phyloP scores from a whole-genome alignment of 371 early-diverging fungal genomes.

The Apophysomyces sp. region DNA sequence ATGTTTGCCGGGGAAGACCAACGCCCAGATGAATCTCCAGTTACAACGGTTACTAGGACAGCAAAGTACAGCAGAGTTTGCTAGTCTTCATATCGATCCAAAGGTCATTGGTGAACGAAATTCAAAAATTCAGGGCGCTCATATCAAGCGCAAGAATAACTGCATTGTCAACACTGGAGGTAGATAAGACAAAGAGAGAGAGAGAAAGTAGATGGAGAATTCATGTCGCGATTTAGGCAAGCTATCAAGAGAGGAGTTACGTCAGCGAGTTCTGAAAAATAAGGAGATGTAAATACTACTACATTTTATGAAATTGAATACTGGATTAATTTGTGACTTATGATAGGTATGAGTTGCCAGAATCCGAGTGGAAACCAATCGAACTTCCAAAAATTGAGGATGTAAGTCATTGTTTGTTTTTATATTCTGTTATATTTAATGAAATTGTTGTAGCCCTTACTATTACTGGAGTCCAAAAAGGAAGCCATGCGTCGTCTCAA shows the following conservation, averaged over 20 bases:
- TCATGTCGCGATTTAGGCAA: constrained; percentile 40
- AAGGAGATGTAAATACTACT: constrained; percentile 57
- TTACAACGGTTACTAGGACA: constrained; percentile 91
- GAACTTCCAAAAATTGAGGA: constrained; percentile 67
- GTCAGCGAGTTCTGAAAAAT: constrained; percentile 64
- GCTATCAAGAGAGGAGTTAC: constrained; percentile 74
- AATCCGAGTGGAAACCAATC: constrained; percentile 66
- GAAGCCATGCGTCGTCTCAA: constrained; percentile 51
- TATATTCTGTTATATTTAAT: neutral
- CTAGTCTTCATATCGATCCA: constrained; percentile 88
- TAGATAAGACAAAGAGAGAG: constrained; percentile 10
- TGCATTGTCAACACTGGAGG: constrained; percentile 89
- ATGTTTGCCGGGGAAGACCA: constrained; percentile 86
- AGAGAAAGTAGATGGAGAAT: neutral
- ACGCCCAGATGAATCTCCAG: constrained; percentile 94
- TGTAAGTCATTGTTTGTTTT: constrained; percentile 51
- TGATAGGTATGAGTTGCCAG: constrained; percentile 64
- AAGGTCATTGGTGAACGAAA: constrained; percentile 80
- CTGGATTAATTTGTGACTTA: neutral
- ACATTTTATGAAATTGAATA: neutral
- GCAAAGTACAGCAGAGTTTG: constrained; percentile 93
- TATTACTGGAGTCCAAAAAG: constrained; percentile 54
- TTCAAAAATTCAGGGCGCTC: constrained; percentile 73
- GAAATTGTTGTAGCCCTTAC: constrained; percentile 23
- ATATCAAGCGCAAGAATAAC: constrained; percentile 87